A percentile compares a stretch with the other conserved stretches of the same genome.
These are phyloP conservation scores for Gossypium gossypioides DNA, from an alignment of 441 rosid species.

Conservation along the genomic window DNA sequence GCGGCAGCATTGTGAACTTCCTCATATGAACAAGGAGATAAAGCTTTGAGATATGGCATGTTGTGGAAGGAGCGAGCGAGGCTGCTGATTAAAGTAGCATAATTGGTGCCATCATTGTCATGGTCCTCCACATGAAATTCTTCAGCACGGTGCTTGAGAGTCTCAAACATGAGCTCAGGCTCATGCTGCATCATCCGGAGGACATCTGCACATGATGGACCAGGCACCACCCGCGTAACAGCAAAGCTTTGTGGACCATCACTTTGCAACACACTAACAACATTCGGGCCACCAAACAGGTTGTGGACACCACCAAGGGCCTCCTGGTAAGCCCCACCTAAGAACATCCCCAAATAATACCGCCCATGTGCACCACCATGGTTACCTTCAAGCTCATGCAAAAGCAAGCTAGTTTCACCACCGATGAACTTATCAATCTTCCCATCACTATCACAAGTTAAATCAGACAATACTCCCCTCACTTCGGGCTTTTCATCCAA, in stretches of 20 bases:
- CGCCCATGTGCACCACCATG: constrained; percentile 29
- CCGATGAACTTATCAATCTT: constrained; percentile 83
- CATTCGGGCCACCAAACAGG: constrained; percentile 87
- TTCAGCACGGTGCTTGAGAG: constrained; percentile 80
- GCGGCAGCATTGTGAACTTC: constrained; percentile 36
- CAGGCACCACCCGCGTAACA: constrained; percentile 63
- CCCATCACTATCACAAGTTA: constrained; percentile 96
- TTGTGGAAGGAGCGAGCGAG: constrained; percentile 62
- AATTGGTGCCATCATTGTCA: constrained; percentile 22
- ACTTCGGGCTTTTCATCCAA: constrained; percentile 64
- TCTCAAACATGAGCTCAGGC: constrained; percentile 85
- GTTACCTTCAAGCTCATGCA: constrained; percentile 52
- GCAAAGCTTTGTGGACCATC: constrained; percentile 87
- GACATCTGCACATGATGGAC: constrained; percentile 70
- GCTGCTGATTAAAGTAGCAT: constrained; percentile 30
- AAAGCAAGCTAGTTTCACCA: constrained; percentile 71
- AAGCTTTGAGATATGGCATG: constrained; percentile 73
- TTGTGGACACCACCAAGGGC: constrained; percentile 96
- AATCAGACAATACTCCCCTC: constrained; percentile 70
- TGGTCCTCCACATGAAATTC: constrained; percentile 34
- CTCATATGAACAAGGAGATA: constrained; percentile 43
- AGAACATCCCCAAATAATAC: constrained; percentile 85
- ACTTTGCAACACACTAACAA: constrained; percentile 73
- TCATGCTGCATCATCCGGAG: constrained; percentile 88
- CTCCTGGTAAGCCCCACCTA: constrained; percentile 96